Base-by-base conservation (phyloP, 345 rosid genomes). In the Salix arbutifolia region DNA sequence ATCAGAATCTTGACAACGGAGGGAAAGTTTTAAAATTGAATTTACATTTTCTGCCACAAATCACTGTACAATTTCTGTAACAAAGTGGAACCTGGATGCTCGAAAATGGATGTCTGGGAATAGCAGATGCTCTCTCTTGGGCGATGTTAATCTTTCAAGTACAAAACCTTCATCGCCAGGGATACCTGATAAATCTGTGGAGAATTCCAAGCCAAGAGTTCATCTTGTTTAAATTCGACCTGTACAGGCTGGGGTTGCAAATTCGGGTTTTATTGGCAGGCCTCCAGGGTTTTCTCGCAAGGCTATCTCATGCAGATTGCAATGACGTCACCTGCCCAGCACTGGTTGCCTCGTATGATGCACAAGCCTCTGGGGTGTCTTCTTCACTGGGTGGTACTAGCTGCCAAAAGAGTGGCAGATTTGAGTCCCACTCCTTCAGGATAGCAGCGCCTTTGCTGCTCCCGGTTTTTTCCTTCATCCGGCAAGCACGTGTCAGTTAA, bases 351-450 rank as follows among this genome's bases (percentile, higher is more conserved):
- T 88, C 88, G 73, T 91, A 96, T 53, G 83, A 87, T 8, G 96
- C 89, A 78, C 89, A 89, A 75, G 98, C 99, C 88, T 96, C 99
- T 0, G 98, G 99, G 52, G 97, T 93, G 88, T 96, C 99, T 85
- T 96, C 99, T 84, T 96, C 99, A 14, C 98, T 93, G n/a, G 99
- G 99, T 25, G 99, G 99, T 80, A 96, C 99, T 28, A 96, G 78
- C 85, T 96, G 98, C 99, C 99, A 89, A 84, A 96, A 93, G 68
- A 89, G 91, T 35, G 97, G 83, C 50, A 96, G 84, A 82, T 87
- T 91, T 65, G 73, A 84, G 44, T 96, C 98, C 99, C 99, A 93
- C 8, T 92, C 97, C 65, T 85, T 76, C 53, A 96, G 91, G 75
- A 96, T 89, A 50, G 82, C 76, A 2, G 85, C 83, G 0, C 99